Evolutionary conservation across 1,284 basidiomycete genomes (phyloP).

Genomic region (Ceratobasidium sp.): DNA sequence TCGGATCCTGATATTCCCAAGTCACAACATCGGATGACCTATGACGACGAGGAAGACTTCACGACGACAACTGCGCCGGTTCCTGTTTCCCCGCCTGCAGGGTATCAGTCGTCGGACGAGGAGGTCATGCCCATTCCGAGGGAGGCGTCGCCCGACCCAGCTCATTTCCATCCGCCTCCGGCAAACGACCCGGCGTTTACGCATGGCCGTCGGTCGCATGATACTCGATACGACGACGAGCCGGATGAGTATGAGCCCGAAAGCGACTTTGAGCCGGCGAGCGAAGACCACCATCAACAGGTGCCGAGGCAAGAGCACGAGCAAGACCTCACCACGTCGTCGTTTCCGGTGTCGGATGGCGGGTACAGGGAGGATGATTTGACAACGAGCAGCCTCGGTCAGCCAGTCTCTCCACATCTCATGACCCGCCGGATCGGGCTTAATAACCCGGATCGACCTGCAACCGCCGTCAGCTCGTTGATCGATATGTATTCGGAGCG

Average conservation of each 20-base stretch:
- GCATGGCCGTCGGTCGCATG: constrained; percentile 9
- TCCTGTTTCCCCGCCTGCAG: neutral
- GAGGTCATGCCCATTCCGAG: constrained; percentile 47
- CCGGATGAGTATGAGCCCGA: constrained; percentile 19
- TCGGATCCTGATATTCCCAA: constrained; percentile 74
- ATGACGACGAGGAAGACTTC: constrained; percentile 57
- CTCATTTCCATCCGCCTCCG: constrained; percentile 9
- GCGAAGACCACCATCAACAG: constrained; percentile 43
- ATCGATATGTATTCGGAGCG: constrained; percentile 85
- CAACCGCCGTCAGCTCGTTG: constrained; percentile 60
- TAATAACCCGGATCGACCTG: constrained; percentile 44
- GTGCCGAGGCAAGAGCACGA: too few relatives aligned
- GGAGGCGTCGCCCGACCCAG: constrained; percentile 44
- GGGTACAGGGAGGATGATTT: constrained; percentile 27
- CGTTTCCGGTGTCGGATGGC: constrained; percentile 44
- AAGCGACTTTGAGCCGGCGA: constrained; percentile 35
- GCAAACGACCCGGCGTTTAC: constrained; percentile 18
- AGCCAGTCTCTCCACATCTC: constrained; percentile 34
- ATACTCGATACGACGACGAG: constrained; percentile 5
- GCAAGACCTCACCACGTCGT: constrained; percentile 9
- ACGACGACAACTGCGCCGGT: constrained; percentile 51
- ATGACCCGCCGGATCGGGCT: neutral
- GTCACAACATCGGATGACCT: constrained; percentile 60
- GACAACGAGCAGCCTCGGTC: constrained; percentile 35
- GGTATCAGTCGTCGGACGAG: constrained; percentile 47